Evolutionary conservation across 73 alveolate genomes (phyloP).

Genomic region (Paramecium primaurelia): DNA sequence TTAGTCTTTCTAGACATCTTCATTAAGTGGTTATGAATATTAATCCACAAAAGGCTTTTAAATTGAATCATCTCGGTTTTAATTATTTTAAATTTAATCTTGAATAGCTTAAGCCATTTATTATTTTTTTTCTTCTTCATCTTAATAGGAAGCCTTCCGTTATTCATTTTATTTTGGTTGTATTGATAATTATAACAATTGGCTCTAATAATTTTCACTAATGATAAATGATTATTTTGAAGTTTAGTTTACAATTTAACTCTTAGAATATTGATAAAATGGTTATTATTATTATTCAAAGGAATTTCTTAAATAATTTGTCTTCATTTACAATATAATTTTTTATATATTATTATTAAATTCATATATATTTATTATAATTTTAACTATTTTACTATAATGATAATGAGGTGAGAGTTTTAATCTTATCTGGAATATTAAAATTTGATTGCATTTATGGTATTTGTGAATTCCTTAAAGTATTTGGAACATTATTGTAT

Average conservation of each 20-base stretch:
- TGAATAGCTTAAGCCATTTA: neutral
- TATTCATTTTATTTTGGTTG: neutral
- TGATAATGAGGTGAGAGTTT: neutral
- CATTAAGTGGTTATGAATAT: neutral
- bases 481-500: neutral
- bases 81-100: neutral
- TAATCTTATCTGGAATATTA: neutral
- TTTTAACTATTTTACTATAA: neutral
- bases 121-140: neutral
- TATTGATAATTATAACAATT: neutral
- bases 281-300: neutral
- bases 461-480: neutral
- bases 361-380: neutral
- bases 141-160: neutral
- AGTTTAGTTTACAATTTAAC: neutral
- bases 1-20: neutral
- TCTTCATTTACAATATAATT: neutral
- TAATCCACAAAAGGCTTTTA: neutral
- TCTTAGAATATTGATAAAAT: neutral
- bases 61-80: neutral
- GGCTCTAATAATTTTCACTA: neutral
- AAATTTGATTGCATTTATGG: neutral
- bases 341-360: neutral
- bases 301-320: neutral
- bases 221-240: neutral